Evolutionary conservation across 306 rosid species (phyloP), one percentile per base, ranked within the genome.

Genomic region (Albizia julibrissin): DNA sequence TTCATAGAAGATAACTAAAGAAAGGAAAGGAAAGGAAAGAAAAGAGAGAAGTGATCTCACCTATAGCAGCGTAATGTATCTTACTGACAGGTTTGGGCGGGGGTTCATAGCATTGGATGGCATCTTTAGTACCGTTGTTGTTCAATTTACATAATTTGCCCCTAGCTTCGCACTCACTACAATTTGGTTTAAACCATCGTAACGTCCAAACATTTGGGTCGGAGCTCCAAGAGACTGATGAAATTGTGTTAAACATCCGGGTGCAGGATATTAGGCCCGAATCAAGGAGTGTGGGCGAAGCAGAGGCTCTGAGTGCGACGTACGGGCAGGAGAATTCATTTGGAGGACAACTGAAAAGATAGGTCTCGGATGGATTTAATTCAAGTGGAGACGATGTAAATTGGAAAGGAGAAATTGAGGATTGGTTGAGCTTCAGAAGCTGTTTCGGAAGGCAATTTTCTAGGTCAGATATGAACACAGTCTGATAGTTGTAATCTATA

Each of bases 161-260:
- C 19, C n/a, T 2, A 14, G 3, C 26, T 71, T 77, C 82, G 10
- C 86, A 83, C 42, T 22, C 19, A 4, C 14, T 33, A 71, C 82
- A 83, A 37, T 83, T 39, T 15, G 86, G 86, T 47, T 61, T 71
- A 2, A 9, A 16, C 86, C 86, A 83, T 12, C 19, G 8, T n/a
- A 82, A 44, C 1, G 0, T 0, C 44, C 47, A 54, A 1, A 1
- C 0, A 16, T 33, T 16, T 52, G 59, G 3, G 0, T 2, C 2
- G 0, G 2, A 27, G 5, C 1, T 1, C 18, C 1, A 5, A 65
- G 1, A 1, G 47, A 0, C 1, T 14, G 80, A 27, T 2, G 40
- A 43, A 66, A 67, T 26, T 31, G 24, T 10, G 46, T 82, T 77
- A 12, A 1, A 3, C 54, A 66, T 66, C 82, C 29, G 65, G 50